Percentiles rank a stretch among this genome's conserved stretches.
Conservation (phyloP, 441 rosid species). For the Kokia cookei region DNA sequence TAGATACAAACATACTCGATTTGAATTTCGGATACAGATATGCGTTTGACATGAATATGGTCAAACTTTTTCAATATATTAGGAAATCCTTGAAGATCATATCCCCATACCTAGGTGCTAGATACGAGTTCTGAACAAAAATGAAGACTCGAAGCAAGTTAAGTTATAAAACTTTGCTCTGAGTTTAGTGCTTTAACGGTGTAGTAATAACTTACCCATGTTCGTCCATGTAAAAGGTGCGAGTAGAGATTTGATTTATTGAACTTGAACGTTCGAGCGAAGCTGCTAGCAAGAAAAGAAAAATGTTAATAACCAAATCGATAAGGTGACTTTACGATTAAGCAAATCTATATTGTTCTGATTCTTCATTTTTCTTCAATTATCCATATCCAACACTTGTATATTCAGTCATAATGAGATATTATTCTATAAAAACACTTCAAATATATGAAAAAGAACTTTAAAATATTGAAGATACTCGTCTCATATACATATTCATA, state of each 20-base stretch:
- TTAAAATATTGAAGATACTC: not conserved
- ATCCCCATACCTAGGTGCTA: not conserved
- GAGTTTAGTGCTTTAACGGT: not conserved
- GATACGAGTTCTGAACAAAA: not conserved
- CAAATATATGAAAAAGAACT: not conserved
- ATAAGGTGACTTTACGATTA: not conserved
- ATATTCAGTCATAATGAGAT: not conserved
- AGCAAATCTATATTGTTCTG: not conserved
- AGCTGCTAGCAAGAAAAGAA: conserved; percentile 40
- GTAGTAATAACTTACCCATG: conserved; percentile 65
- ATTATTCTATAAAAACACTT: not conserved
- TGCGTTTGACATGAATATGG: not conserved
- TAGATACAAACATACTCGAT: too few species aligned
- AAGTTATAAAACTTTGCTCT: not conserved
- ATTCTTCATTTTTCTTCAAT: not conserved
- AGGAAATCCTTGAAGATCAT: not conserved
- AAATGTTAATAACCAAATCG: not conserved
- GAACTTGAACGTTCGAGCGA: conserved; percentile 85
- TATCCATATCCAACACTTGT: not conserved
- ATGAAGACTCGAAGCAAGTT: not conserved
- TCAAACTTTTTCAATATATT: not conserved
- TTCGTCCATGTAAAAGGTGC: conserved; percentile 50
- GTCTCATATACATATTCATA: not conserved
- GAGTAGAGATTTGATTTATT: conserved; percentile 52
- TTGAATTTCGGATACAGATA: not conserved